Base-by-base conservation (phyloP, 2,329 filamentous ascomycete species). In the Paraphaeosphaeria sporulosa region DNA sequence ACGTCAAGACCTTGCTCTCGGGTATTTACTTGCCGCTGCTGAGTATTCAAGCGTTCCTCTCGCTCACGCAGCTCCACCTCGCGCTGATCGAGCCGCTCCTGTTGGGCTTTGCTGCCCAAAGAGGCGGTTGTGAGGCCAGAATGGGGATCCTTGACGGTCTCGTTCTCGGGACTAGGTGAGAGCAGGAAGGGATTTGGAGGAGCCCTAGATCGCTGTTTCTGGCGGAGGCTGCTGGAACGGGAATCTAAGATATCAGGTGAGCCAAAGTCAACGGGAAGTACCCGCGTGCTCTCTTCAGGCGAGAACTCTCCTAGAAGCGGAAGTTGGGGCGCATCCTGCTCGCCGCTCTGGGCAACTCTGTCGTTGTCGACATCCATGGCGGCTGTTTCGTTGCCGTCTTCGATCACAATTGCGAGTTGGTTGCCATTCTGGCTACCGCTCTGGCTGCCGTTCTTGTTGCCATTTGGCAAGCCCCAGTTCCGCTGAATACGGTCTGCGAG, bases 51-150 rank as follows among this genome's bases (percentile, higher is more conserved):
- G 5, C 23, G 42, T 21, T 17, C 25, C 23, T 50, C 34, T 15
- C 32, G 25, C 51, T 55, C 44, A 5, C 8, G 19, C 15, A 56
- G 53, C 21, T 56, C 44, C 19, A 40, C 48, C 43, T 56, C 53
- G 30, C 53, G 43, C 30, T 25, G 30, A 19, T 38, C 30, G 19
- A 56, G 53, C 4, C 23, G 30, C 9, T 25, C 30, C 30, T 9
- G 25, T 34, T 17, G 10, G 38, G n/a, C 1, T 17, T 43, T 25
- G 30, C 4, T 32, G 30, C 10, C 30, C 30, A 32, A 4, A 12
- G 6, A 8, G 30, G 30, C 30, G 30, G 30, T 8, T 6, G 6
- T 4, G 25, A 27, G 25, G 25, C 25, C 36, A 7, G 2, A 12
- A 34, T 4, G 17, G 10, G 25, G 23, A 9, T 5, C 17, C 12